Evolutionary conservation across 257 asterid species (phyloP), one percentile per base, ranked within the genome.

Genomic region (Rehmannia glutinosa): DNA sequence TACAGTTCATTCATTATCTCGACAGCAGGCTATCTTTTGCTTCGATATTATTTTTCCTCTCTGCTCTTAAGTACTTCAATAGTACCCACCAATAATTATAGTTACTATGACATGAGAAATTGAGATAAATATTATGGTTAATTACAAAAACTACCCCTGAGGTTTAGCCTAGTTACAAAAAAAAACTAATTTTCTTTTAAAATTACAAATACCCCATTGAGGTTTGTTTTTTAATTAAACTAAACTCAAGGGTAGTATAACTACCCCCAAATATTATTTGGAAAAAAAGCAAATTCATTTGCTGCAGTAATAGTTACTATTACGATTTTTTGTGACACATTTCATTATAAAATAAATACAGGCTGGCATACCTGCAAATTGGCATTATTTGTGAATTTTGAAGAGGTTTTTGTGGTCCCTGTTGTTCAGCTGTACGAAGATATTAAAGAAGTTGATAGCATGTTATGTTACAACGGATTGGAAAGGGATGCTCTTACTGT

Each of bases 381-480:
- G 16, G 28, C 53, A 64, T 32, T 38, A 8, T 51, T 20, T 15
- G 28, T 45, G 65, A 21, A 53, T 69, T 28, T 63, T 30, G 52
- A 66, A 32, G 38, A 54, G 50, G 52, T 39, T 62, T 28, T 25
- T 27, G 42, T 43, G 64, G 51, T 52, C 27, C 41, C 66, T 49
- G 50, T 46, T 45, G 46, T 52, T 70, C 25, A 51, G 60, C 56
- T 38, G 38, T 11, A 25, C 25, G 73, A 9, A 66, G 70, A 51
- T 43, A 35, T 45, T 54, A n/a, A 47, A 19, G 17, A 28, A 46
- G 28, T 52, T 27, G 16, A n/a, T 65, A 49, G 64, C 47, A 19
- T 53, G 8, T 39, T 72, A 13, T 28, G 12, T n/a, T 46, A 56
- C 50, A 33, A 27, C 41, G 52, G 51, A 16, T 50, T 38, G 60